Base-by-base conservation (phyloP, 805 yeast species). In the Cyberlindnera xishuangbannaensis region DNA sequence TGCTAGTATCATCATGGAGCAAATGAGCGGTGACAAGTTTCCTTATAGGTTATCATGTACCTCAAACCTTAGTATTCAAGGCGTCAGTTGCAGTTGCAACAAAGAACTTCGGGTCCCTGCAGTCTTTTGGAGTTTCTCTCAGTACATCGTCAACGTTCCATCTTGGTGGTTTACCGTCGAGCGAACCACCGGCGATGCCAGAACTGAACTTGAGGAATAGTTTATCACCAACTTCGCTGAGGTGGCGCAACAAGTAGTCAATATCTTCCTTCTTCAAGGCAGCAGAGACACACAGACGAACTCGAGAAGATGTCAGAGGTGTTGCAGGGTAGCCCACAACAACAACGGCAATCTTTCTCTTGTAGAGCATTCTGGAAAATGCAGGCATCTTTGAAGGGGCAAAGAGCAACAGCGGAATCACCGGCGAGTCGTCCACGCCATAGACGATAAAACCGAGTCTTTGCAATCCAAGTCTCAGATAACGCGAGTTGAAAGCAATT, bases 251-350 rank as follows among this genome's bases (percentile, higher is more conserved):
- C 25, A 86, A 69, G 47, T 76, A 71, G 56, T 92, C 99, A 50
- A 92, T 73, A 59, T 92, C 99, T 50, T 83, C 90, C 62, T 92
- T 92, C 20, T 95, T 92, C 50, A 94, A 70, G 1, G 97, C 83
- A 0, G 97, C 67, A 34, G 95, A 82, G 48, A 92, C 80, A 68
- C 99, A 92, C 50, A 92, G 76, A 59, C 99, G 76, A 18, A 86
- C 87, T 62, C 98, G 77, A 5, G 95, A 83, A 23, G 87, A 76
- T 27, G 85, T 78, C 45, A 92, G 69, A 22, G 95, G 95, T 0
- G 97, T 90, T 1, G 98, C 98, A 9, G 99, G 99, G 56, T 92
- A 92, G 23, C 97, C 96, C 27, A 90, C 97, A 43, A 90, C 80
- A 22, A 92, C 99, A 30, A 90, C 88, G 4, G 98, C 98, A 40